phyloP scores from a whole-genome alignment of 2,329 filamentous ascomycete species.

The Cladosporium halotolerans region DNA sequence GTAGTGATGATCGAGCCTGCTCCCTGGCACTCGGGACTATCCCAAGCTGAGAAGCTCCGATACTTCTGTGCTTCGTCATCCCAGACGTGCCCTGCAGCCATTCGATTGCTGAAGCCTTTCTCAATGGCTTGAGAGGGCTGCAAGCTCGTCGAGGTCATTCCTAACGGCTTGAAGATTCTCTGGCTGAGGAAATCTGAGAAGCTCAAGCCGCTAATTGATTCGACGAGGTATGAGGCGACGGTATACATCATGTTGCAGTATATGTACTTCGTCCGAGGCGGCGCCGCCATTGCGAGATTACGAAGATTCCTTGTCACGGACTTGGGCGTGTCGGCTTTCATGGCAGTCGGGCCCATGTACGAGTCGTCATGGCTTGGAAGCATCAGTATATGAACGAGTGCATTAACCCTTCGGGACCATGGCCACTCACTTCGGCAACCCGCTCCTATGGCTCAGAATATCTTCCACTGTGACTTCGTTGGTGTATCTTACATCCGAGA shows the following conservation, averaged over 20 bases:
- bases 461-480: constrained; percentile 50
- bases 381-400: background rate
- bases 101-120: constrained; percentile 20
- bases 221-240: constrained; percentile 42
- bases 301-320: constrained; percentile 41
- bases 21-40: constrained; percentile 33
- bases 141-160: constrained; percentile 41
- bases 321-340: constrained; percentile 26
- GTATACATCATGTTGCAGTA: constrained; percentile 50
- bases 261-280: constrained; percentile 41
- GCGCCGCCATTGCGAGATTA: constrained; percentile 39
- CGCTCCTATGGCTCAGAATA: constrained; percentile 48
- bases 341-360: constrained; percentile 28
- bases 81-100: constrained; percentile 30
- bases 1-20: constrained; percentile 39
- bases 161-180: constrained; percentile 41
- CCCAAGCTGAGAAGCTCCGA: constrained; percentile 28
- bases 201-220: constrained; percentile 34
- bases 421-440: constrained; percentile 42
- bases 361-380: constrained; percentile 29
- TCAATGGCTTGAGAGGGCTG: constrained; percentile 20
- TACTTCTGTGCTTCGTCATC: constrained; percentile 31
- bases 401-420: no score
- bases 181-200: constrained; percentile 39
- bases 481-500: constrained; percentile 43